phyloP scores from a whole-genome alignment of 441 rosid genomes.

The Adansonia gregorii region DNA sequence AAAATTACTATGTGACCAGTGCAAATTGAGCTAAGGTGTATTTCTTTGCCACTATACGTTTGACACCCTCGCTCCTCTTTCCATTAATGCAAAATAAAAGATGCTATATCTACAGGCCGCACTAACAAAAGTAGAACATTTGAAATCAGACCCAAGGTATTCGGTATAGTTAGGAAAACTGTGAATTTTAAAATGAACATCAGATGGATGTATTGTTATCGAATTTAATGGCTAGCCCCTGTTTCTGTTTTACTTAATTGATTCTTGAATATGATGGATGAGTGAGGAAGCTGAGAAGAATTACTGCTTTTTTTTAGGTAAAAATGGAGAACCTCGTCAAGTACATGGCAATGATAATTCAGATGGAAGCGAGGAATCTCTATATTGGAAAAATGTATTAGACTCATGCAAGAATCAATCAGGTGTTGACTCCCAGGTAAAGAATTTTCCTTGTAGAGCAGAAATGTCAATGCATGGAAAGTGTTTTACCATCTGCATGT shows the following conservation, averaged over 20 bases:
- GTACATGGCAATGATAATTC: constrained; percentile 28
- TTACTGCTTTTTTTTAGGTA: constrained; percentile 52
- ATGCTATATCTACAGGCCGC: neutral
- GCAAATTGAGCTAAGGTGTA: neutral
- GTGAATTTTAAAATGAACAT: neutral
- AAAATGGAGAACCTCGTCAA: constrained; percentile 36
- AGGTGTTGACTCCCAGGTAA: constrained; percentile 52
- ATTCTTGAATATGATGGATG: constrained; percentile 12
- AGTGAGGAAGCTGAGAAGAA: constrained; percentile 23
- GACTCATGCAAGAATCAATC: constrained; percentile 48
- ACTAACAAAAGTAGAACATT: no score
- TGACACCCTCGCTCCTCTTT: neutral
- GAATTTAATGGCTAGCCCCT: neutral
- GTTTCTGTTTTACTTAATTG: neutral
- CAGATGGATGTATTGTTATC: neutral
- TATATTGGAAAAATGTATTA: constrained; percentile 59
- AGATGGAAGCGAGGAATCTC: constrained; percentile 46
- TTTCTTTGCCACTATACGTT: neutral
- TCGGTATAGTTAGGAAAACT: neutral
- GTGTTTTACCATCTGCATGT: constrained; percentile 1
- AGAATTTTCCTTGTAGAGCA: neutral
- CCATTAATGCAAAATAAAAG: neutral
- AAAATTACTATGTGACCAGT: neutral
- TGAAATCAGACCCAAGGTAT: neutral
- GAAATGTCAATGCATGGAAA: neutral